A percentile compares a stretch with the other conserved stretches of the same genome.
phyloP scores from a whole-genome alignment of 352 stramenopile genomes.

The Pythium phragmitis region DNA sequence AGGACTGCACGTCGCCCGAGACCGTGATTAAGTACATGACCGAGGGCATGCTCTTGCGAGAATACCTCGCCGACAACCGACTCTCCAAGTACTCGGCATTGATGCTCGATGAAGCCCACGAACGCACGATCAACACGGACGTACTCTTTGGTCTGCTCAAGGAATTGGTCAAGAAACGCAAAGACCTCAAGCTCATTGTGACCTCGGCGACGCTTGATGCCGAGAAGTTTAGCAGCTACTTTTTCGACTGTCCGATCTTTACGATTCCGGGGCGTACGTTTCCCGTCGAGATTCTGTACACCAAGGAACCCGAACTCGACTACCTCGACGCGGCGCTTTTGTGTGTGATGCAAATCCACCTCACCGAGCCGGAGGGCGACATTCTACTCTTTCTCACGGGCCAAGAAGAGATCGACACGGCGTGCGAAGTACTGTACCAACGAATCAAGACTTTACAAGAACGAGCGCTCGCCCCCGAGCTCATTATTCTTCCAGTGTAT shows the following conservation, averaged over 20 bases:
- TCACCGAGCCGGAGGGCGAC: conserved; percentile 97
- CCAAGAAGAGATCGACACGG: conserved; percentile 99
- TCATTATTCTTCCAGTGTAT: conserved; percentile 99
- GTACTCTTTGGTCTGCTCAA: conserved; percentile 97
- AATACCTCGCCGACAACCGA: conserved; percentile 97
- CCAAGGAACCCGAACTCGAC: conserved; percentile 97
- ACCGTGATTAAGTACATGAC: conserved; percentile 99
- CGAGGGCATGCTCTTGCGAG: conserved; percentile 99
- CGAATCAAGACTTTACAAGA: conserved; percentile 96
- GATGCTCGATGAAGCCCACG: conserved; percentile 99
- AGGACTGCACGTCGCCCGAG: conserved; percentile 82
- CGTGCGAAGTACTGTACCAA: conserved; percentile 97
- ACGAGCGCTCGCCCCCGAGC: conserved; percentile 92
- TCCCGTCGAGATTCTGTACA: conserved; percentile 98
- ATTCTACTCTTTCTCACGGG: conserved; percentile 99
- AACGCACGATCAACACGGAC: conserved; percentile 98
- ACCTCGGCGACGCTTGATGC: conserved; percentile 96
- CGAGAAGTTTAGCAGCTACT: conserved; percentile 98
- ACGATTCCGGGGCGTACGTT: conserved; percentile 98
- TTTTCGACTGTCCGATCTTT: conserved; percentile 98
- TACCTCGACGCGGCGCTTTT: conserved; percentile 98
- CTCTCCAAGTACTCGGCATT: conserved; percentile 94
- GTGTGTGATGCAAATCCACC: conserved; percentile 99
- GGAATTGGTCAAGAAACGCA: conserved; percentile 78
- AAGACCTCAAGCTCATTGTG: conserved; percentile 90